A percentile compares a stretch with the other conserved stretches of the same genome.
Conservation (phyloP, 192 early-diverging fungal species). For the Diversispora eburnea region DNA sequence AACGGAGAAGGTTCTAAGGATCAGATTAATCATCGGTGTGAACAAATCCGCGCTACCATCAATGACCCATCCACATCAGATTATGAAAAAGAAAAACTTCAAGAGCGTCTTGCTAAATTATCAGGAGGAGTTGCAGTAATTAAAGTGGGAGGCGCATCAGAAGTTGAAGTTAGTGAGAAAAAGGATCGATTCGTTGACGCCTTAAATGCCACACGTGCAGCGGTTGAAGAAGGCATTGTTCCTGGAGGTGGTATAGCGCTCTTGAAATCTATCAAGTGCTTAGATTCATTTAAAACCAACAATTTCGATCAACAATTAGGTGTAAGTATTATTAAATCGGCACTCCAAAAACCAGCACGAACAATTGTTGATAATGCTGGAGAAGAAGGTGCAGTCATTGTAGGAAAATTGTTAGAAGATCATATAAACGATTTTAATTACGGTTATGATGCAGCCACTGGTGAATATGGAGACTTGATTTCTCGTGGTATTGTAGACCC, state of each 20-base stretch:
- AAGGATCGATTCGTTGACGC: constrained; percentile 99
- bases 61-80: constrained; percentile 76
- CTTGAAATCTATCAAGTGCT: constrained; percentile 85
- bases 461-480: constrained; percentile 96
- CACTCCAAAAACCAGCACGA: constrained; percentile 87
- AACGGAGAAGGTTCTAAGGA: constrained; percentile 94
- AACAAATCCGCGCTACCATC: constrained; percentile 95
- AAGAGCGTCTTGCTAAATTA: constrained; percentile 98
- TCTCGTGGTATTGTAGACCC: constrained; percentile 97
- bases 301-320: constrained; percentile 99
- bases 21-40: constrained; percentile 85
- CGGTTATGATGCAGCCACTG: constrained; percentile 90
- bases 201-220: constrained; percentile 96
- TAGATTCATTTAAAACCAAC: constrained; percentile 77
- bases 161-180: constrained; percentile 99
- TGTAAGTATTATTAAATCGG: constrained; percentile 92
- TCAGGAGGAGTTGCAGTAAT: constrained; percentile 99
- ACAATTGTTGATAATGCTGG: constrained; percentile 98
- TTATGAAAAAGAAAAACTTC: constrained; percentile 99
- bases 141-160: constrained; percentile 95
- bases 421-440: constrained; percentile 78
- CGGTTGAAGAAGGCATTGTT: constrained; percentile 98
- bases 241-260: constrained; percentile 98
- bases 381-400: constrained; percentile 93
- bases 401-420: constrained; percentile 89